phyloP scores from a whole-genome alignment of 2,329 filamentous ascomycete genomes.

The Ascochyta viciae-villosae region DNA sequence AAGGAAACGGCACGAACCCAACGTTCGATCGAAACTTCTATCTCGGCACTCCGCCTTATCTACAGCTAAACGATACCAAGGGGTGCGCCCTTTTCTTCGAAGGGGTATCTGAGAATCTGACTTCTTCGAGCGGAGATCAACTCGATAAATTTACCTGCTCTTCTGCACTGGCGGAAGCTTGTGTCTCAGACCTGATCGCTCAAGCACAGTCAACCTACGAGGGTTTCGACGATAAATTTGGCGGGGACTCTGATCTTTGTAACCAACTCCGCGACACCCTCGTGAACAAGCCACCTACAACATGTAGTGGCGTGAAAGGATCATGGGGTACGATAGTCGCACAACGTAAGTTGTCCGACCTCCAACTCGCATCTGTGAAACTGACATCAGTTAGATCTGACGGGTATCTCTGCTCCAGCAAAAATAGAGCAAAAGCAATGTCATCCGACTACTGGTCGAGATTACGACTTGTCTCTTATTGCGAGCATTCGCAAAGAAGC shows the following conservation, averaged over 20 bases:
- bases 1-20: not conserved
- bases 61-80: not conserved
- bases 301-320: not conserved
- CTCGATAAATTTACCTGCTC: slow-evolving; percentile 3
- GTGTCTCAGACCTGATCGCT: slow-evolving; percentile 5
- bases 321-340: slow-evolving; percentile 6
- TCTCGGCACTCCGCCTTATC: slow-evolving; percentile 9
- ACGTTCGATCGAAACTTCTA: slow-evolving; percentile 13
- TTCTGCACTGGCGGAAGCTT: not conserved
- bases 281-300: not conserved
- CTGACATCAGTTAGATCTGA: not conserved
- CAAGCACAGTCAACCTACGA: slow-evolving; percentile 2
- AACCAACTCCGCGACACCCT: slow-evolving; percentile 4
- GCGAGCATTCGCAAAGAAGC: not conserved
- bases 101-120: slow-evolving; percentile 2
- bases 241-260: not conserved
- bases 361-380: not conserved
- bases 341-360: not conserved
- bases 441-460: slow-evolving; percentile 9
- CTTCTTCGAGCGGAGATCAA: not conserved
- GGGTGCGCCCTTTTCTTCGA: slow-evolving; percentile 17
- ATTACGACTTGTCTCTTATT: slow-evolving; percentile 5
- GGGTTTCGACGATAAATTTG: not conserved
- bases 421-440: not conserved
- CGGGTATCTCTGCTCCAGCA: not conserved